Percentiles rank a stretch among this genome's conserved stretches.
These are phyloP conservation scores for Mycena leptocephala DNA, from an alignment of 768 basidiomycete genomes.

Conservation along the genomic window DNA sequence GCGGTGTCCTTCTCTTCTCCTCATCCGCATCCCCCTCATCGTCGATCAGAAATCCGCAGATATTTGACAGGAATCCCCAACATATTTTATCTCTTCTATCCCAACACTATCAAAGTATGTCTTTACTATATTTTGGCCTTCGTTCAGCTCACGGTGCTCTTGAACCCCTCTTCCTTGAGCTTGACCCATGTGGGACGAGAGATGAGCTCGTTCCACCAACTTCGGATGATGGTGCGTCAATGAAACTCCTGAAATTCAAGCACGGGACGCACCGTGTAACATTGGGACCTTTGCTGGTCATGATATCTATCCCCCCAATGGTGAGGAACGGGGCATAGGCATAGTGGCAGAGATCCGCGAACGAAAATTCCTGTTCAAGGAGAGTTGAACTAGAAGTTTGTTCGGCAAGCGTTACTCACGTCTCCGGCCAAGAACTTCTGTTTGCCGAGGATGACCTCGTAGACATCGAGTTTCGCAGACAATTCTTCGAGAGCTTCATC, in stretches of 20 bases:
- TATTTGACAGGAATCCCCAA: too few species aligned
- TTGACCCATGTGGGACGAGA: neutral
- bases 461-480: slow-evolving; percentile 62
- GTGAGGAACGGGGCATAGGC: neutral
- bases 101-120: neutral
- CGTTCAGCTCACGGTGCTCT: neutral
- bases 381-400: neutral
- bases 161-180: neutral
- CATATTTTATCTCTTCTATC: neutral
- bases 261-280: neutral
- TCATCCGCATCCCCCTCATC: too few species aligned
- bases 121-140: neutral
- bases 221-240: neutral
- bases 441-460: slow-evolving; percentile 68
- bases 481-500: slow-evolving; percentile 49
- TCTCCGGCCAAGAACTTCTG: slow-evolving; percentile 58
- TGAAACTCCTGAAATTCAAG: neutral
- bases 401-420: neutral
- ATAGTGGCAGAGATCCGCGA: slow-evolving; percentile 7
- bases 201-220: slow-evolving; percentile 1
- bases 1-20: too few species aligned
- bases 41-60: too few species aligned
- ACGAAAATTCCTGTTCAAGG: neutral
- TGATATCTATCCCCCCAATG: neutral
- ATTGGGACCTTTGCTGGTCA: slow-evolving; percentile 3